Conservation (phyloP, 1,139 yeast species). For the Suhomyces chickasaworum region DNA sequence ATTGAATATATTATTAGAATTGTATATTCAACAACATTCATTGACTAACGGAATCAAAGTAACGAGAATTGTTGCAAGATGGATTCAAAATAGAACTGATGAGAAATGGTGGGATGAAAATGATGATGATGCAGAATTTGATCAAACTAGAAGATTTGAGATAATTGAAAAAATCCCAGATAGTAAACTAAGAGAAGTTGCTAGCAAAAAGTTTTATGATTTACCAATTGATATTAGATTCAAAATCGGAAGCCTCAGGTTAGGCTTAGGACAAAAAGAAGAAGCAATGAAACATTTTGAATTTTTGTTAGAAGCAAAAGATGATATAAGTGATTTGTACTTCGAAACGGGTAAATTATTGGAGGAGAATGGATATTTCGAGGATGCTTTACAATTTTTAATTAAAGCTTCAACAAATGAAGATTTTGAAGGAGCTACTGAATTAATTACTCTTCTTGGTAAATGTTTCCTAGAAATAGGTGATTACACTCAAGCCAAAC, state of each 20-base stretch:
- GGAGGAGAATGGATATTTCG: constrained; percentile 65
- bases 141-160: constrained; percentile 56
- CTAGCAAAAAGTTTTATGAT: constrained; percentile 37
- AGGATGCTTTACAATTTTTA: constrained; percentile 72
- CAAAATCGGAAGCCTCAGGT: constrained; percentile 72
- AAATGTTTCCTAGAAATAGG: constrained; percentile 77
- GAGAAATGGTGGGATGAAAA: constrained; percentile 86
- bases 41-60: constrained; percentile 65
- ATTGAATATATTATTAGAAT: constrained; percentile 77
- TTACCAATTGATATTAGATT: constrained; percentile 87
- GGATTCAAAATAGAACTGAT: constrained; percentile 71
- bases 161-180: constrained; percentile 21
- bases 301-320: constrained; percentile 54
- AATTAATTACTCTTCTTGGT: constrained; percentile 66
- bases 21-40: constrained; percentile 67
- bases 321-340: constrained; percentile 70
- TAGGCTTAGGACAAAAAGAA: constrained; percentile 60
- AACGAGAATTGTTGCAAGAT: constrained; percentile 73
- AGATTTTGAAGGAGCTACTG: constrained; percentile 46
- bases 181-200: constrained; percentile 24
- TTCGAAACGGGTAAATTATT: constrained; percentile 75
- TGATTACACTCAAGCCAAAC: constrained; percentile 68
- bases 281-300: constrained; percentile 78
- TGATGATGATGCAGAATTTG: constrained; percentile 80
- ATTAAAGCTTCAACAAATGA: constrained; percentile 53